These are phyloP conservation scores for Paxillus involutus DNA, from an alignment of 768 basidiomycete species.

Conservation along the genomic window DNA sequence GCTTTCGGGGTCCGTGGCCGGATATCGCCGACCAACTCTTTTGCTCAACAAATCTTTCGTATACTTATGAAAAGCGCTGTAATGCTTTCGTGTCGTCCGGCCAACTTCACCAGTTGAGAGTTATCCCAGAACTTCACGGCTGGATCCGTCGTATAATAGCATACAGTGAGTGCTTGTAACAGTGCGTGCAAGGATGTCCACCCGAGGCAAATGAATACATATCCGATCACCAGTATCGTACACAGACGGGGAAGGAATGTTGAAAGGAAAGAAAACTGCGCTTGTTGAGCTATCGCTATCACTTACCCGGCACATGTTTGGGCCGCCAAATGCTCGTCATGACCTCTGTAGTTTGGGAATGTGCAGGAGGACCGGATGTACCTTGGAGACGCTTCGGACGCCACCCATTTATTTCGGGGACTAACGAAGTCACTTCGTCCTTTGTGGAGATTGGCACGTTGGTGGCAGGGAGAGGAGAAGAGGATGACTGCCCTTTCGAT, in stretches of 20 bases:
- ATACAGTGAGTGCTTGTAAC: too few species aligned
- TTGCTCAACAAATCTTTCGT: too few species aligned
- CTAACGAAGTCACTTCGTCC: constrained; percentile 57
- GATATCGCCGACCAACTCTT: too few species aligned
- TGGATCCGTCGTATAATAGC: too few species aligned
- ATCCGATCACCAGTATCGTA: background rate
- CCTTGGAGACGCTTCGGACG: background rate
- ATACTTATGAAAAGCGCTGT: too few species aligned
- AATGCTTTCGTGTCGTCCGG: too few species aligned
- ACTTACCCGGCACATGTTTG: background rate
- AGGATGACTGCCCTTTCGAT: background rate
- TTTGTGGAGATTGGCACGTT: constrained; percentile 35
- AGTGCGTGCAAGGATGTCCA: too few species aligned
- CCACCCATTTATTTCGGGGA: constrained; percentile 23
- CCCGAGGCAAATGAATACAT: background rate
- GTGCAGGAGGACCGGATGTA: background rate
- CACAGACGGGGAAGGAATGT: too few species aligned
- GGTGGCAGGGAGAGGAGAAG: constrained; percentile 8
- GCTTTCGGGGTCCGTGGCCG: too few species aligned
- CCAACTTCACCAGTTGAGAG: too few species aligned
- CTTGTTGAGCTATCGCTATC: background rate
- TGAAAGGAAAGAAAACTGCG: background rate
- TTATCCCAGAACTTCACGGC: too few species aligned
- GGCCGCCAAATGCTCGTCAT: background rate
- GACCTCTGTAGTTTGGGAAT: background rate